Percentiles rank a stretch among this genome's conserved stretches.
These are phyloP conservation scores for Vanrija sp. DNA, from an alignment of 1,284 basidiomycete genomes.

Conservation along the genomic window DNA sequence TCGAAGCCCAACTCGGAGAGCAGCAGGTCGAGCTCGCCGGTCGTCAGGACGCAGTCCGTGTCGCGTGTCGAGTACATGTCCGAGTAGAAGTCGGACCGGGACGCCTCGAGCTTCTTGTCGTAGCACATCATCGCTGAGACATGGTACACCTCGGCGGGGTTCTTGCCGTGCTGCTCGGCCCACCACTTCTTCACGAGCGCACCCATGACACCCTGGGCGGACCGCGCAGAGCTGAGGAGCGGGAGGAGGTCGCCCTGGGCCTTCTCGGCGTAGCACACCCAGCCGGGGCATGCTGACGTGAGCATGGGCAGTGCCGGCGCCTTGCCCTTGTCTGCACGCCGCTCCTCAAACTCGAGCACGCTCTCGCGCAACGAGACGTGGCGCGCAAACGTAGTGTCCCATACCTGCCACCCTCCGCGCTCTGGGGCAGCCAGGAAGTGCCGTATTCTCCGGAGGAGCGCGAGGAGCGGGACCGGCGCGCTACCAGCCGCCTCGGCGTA, in stretches of 20 bases:
- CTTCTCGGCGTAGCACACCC: constrained; percentile 99
- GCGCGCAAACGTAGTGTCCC: constrained; percentile 91
- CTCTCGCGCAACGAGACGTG: constrained; percentile 82
- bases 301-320: constrained; percentile 69
- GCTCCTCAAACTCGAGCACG: constrained; percentile 72
- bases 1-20: constrained; percentile 80
- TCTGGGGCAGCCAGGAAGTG: constrained; percentile 52
- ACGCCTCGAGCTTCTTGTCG: constrained; percentile 99
- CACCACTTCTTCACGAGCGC: constrained; percentile 85
- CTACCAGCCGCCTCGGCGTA: constrained; percentile 47
- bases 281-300: constrained; percentile 93
- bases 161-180: constrained; percentile 60
- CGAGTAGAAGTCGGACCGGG: constrained; percentile 82
- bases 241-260: constrained; percentile 90
- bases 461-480: constrained; percentile 53
- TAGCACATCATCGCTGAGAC: constrained; percentile 99
- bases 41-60: constrained; percentile 96
- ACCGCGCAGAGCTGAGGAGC: constrained; percentile 82
- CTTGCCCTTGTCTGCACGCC: constrained; percentile 38
- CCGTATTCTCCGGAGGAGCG: constrained; percentile 65
- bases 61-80: constrained; percentile 75
- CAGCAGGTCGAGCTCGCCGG: constrained; percentile 85
- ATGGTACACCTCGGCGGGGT: constrained; percentile 83
- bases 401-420: constrained; percentile 57
- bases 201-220: constrained; percentile 91